Evolutionary conservation across 2,329 filamentous ascomycete genomes (phyloP).

Genomic region (Decorospora gaudefroyi): DNA sequence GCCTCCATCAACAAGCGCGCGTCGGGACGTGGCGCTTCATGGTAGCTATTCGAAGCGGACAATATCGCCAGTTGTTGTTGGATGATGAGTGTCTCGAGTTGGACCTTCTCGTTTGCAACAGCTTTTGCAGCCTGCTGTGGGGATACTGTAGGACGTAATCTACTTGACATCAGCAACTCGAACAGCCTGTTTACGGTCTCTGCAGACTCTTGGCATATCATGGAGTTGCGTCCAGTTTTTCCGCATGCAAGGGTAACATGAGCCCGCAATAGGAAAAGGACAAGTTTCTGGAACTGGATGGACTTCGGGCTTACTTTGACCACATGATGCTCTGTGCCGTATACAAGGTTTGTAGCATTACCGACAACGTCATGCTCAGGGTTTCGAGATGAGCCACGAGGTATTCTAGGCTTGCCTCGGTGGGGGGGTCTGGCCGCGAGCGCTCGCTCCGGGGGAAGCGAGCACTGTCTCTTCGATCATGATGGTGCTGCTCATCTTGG

Average conservation of each 20-base stretch:
- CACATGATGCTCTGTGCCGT: conserved; percentile 47
- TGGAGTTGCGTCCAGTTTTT: too few species aligned
- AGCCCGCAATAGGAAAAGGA: background rate
- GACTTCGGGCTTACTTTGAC: conserved; percentile 41
- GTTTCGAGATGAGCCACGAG: conserved; percentile 44
- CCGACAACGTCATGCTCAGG: conserved; percentile 43
- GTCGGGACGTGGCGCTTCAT: conserved; percentile 19
- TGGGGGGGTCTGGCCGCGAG: conserved; percentile 15
- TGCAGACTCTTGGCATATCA: too few species aligned
- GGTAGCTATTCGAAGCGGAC: conserved; percentile 26
- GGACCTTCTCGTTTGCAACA: conserved; percentile 44
- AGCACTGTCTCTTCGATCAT: conserved; percentile 7
- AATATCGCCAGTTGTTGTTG: conserved; percentile 48
- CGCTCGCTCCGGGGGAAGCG: conserved; percentile 4
- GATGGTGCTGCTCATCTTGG: conserved; percentile 7
- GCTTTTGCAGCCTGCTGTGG: conserved; percentile 39
- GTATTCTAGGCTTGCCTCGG: conserved; percentile 36
- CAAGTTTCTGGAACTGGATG: background rate
- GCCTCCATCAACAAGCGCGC: conserved; percentile 35
- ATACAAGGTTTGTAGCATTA: conserved; percentile 47
- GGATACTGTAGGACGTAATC: conserved; percentile 39
- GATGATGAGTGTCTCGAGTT: conserved; percentile 46
- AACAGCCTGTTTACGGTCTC: too few species aligned
- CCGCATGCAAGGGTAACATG: too few species aligned
- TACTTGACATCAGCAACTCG: conserved; percentile 17